Conservation (phyloP, 495 filamentous ascomycete genomes). For the Polyplosphaeria fusca region DNA sequence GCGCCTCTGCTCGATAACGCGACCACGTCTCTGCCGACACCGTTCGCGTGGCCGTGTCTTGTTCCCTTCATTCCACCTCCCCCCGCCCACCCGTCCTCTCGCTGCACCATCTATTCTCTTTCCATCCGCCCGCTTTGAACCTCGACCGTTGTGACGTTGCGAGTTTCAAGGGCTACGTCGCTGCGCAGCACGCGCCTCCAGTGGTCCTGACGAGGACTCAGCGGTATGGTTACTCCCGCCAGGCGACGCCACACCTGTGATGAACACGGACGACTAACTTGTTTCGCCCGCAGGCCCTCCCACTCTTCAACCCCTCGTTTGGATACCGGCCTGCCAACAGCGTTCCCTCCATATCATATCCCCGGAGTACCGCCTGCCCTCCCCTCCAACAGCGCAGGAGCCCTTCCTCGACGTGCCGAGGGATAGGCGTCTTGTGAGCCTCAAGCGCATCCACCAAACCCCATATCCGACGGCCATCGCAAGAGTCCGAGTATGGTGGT, state of each 20-base stretch:
- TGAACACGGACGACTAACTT: slow-evolving; percentile 20
- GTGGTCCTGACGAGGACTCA: slow-evolving; percentile 24
- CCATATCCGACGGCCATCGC: not conserved
- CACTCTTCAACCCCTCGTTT: slow-evolving; percentile 31
- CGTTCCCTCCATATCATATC: not conserved
- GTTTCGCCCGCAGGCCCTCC: slow-evolving; percentile 12
- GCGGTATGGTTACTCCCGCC: slow-evolving; percentile 21
- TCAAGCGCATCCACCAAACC: no score
- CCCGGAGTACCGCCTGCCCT: not conserved
- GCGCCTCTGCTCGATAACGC: slow-evolving; percentile 12
- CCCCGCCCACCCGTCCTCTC: not conserved
- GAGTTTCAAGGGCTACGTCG: slow-evolving; percentile 29
- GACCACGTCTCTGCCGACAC: slow-evolving; percentile 14
- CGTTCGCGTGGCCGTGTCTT: slow-evolving; percentile 14
- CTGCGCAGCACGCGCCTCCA: slow-evolving; percentile 28
- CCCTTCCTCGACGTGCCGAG: no score
- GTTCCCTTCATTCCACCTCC: not conserved
- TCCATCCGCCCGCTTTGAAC: slow-evolving; percentile 28
- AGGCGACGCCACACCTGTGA: slow-evolving; percentile 1
- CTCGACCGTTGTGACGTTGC: slow-evolving; percentile 25
- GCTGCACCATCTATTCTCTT: slow-evolving; percentile 23
- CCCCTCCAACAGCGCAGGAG: no score
- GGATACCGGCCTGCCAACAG: slow-evolving; percentile 20
- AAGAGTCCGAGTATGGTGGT: slow-evolving; percentile 28
- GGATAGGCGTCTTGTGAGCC: no score